Base-by-base conservation (phyloP, 1,284 basidiomycete genomes). In the Kalmanozyma brasiliensis region DNA sequence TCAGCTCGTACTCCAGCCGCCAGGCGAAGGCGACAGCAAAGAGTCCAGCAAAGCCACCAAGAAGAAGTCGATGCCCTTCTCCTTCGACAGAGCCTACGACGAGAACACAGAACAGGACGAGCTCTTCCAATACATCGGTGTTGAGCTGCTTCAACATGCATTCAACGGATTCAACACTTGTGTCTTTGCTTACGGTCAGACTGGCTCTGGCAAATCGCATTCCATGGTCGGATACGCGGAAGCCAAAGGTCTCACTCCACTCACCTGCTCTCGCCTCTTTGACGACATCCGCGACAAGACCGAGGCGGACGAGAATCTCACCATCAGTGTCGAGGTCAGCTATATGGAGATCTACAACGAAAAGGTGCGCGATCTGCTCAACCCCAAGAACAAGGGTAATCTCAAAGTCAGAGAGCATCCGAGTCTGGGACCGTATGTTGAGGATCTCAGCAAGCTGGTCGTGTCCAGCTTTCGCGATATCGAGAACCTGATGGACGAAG, bases 401-500 rank as follows among this genome's bases (percentile, higher is more conserved):
- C 88, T 98, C 56, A 89, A 93, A 78, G 95, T 98, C 60, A 90
- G 95, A 77, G 95, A 98, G 83, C 95, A 98, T 83, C 95, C 95
- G 8, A 93, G 85, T 36, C 52, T 83, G 24, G 78, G 79, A 1
- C 95, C 96, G 8, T 98, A 98, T 81, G 95, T 98, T 52, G 96
- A 98, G 83, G 94, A 96, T 84, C 86, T 98, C 46, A 94, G 92
- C 79, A 93, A 93, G 83, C 88, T 98, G 42, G 90, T 91, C 24
- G 96, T 98, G 38, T 89, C 88, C 79, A 91, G 87, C 81, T 97
- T 94, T 82, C 87, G 90, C 22, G 94, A 96, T 82, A 95, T 98
- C 89, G 96, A 97, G 89, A 93, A 90, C 8, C 88, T 98, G 79
- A 98, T 98, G 94, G 95, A 98, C 84, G 95, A 98, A 83, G 95